Evolutionary conservation across 1,284 basidiomycete genomes (phyloP).

Genomic region (Ceratobasidium sp.): DNA sequence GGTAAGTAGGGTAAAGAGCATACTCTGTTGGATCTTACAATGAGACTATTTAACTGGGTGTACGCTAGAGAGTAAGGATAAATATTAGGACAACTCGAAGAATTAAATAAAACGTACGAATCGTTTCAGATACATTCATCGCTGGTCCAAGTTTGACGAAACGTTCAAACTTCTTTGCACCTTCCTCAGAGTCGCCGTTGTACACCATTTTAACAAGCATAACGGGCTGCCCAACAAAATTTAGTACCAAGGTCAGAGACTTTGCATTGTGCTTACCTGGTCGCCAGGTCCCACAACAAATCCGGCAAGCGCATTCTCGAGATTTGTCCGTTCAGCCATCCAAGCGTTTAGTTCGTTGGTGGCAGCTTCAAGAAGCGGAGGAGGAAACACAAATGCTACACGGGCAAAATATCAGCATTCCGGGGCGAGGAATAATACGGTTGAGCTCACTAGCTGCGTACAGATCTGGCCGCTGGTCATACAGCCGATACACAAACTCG

Average conservation of each 20-base stretch:
- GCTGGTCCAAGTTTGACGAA: constrained; percentile 46
- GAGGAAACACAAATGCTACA: constrained; percentile 16
- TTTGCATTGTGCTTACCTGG: background rate
- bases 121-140: background rate
- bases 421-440: background rate
- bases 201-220: constrained; percentile 27
- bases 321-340: constrained; percentile 10
- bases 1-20: background rate
- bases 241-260: background rate
- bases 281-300: background rate
- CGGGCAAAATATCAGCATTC: background rate
- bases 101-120: background rate
- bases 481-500: constrained; percentile 63
- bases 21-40: background rate
- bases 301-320: constrained; percentile 5
- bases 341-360: constrained; percentile 30
- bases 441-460: constrained; percentile 51
- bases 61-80: background rate
- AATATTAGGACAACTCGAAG: background rate
- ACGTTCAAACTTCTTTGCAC: constrained; percentile 43
- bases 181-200: constrained; percentile 41
- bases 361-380: constrained; percentile 9
- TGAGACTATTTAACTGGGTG: background rate
- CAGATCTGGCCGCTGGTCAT: constrained; percentile 63
- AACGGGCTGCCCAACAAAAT: background rate